Conservation (phyloP, 1,284 basidiomycete species). For the Pseudozyma pruni region DNA sequence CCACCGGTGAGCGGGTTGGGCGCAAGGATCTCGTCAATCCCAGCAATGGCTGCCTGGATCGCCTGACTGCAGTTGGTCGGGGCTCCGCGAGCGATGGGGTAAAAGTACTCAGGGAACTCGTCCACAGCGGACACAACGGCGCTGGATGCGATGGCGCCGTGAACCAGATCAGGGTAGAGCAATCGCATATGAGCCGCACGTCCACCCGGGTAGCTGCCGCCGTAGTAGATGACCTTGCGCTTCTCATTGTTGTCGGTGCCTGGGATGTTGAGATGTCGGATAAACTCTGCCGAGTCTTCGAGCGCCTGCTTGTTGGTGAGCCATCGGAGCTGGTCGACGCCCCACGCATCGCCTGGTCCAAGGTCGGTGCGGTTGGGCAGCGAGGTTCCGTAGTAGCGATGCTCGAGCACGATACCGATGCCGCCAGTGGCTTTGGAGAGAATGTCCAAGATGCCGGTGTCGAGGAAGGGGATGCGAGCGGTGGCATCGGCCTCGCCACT, state of each 20-base stretch:
- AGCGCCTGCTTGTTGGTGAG: conserved; percentile 88
- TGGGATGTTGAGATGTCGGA: conserved; percentile 79
- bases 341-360: conserved; percentile 69
- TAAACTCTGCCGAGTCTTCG: conserved; percentile 92
- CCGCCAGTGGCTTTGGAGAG: conserved; percentile 84
- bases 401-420: conserved; percentile 83
- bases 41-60: conserved; percentile 72
- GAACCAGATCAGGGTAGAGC: conserved; percentile 86
- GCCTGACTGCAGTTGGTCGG: conserved; percentile 78
- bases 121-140: conserved; percentile 65
- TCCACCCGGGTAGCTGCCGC: conserved; percentile 85
- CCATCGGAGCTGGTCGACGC: conserved; percentile 74
- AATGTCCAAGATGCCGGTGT: conserved; percentile 81
- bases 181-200: conserved; percentile 90
- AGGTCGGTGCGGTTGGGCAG: conserved; percentile 82
- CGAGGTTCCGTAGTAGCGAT: conserved; percentile 75
- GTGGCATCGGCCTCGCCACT: conserved; percentile 66
- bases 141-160: conserved; percentile 85
- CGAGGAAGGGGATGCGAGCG: conserved; percentile 59
- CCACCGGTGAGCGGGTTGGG: conserved; percentile 55
- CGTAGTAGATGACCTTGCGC: conserved; percentile 86
- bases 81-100: conserved; percentile 81
- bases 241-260: conserved; percentile 75
- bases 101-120: conserved; percentile 76
- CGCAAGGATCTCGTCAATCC: conserved; percentile 57